These are phyloP conservation scores for Diaporthe sp. DNA, from an alignment of 2,329 filamentous ascomycete genomes.

Conservation along the genomic window DNA sequence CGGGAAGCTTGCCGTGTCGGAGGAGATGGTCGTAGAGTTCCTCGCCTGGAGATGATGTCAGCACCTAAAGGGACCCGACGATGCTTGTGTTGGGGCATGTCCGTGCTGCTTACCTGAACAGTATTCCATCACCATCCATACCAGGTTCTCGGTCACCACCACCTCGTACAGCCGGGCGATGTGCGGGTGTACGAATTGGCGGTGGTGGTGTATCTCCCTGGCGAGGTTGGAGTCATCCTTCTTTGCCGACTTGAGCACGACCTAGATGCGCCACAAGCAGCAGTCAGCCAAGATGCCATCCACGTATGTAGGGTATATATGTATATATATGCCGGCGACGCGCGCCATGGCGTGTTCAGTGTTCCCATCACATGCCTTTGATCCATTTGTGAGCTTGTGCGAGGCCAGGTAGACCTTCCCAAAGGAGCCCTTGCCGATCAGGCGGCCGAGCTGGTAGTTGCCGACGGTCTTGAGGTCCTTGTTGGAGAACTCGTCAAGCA, in stretches of 20 bases:
- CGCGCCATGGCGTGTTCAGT: neutral
- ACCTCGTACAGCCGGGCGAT: slow-evolving; percentile 98
- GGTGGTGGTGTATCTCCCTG: slow-evolving; percentile 97
- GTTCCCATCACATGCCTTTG: slow-evolving; percentile 75
- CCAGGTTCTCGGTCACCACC: slow-evolving; percentile 93
- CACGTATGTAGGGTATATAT: too few species aligned
- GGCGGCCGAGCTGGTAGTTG: slow-evolving; percentile 90
- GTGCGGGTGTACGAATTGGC: slow-evolving; percentile 97
- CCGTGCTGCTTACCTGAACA: slow-evolving; percentile 77
- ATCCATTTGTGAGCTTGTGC: slow-evolving; percentile 98
- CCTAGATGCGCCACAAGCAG: slow-evolving; percentile 63
- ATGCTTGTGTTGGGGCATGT: slow-evolving; percentile 12
- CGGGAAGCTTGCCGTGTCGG: slow-evolving; percentile 84
- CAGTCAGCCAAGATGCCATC: neutral
- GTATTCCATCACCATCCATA: slow-evolving; percentile 97
- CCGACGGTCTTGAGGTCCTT: slow-evolving; percentile 92
- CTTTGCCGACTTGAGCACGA: slow-evolving; percentile 97
- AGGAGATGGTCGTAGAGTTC: slow-evolving; percentile 98
- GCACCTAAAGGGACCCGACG: slow-evolving; percentile 21
- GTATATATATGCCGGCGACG: too few species aligned
- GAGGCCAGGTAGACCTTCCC: slow-evolving; percentile 97
- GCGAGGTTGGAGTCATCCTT: slow-evolving; percentile 96
- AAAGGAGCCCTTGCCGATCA: slow-evolving; percentile 98
- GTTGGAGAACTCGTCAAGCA: slow-evolving; percentile 95
- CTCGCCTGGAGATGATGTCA: slow-evolving; percentile 73